phyloP scores from a whole-genome alignment of 1,284 basidiomycete genomes.

The Singerocomus rubriflavus region DNA sequence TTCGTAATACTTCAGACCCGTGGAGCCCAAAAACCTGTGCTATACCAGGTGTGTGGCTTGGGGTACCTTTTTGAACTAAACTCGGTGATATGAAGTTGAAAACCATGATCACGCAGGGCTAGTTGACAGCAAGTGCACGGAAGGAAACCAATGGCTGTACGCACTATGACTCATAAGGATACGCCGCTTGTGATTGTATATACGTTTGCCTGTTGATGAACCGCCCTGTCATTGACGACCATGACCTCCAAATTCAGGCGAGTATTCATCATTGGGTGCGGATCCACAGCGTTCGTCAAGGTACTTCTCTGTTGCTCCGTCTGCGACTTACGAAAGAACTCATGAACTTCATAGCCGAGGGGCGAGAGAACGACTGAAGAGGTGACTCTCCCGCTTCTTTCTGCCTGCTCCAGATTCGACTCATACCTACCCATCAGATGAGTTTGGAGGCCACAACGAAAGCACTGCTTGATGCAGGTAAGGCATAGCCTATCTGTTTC shows the following conservation, averaged over 20 bases:
- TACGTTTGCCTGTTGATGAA: no score
- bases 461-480: slow-evolving; percentile 80
- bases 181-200: neutral
- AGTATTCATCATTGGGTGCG: slow-evolving; percentile 72
- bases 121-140: no score
- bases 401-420: neutral
- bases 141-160: no score
- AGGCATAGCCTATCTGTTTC: slow-evolving; percentile 4
- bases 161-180: neutral
- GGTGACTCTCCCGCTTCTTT: slow-evolving; percentile 37
- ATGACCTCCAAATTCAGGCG: slow-evolving; percentile 30
- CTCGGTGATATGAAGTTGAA: no score
- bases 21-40: no score
- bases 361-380: slow-evolving; percentile 64
- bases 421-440: slow-evolving; percentile 46
- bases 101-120: no score
- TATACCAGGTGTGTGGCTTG: no score
- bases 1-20: no score
- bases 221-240: neutral
- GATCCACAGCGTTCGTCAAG: slow-evolving; percentile 82
- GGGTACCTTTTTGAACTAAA: no score
- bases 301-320: slow-evolving; percentile 31
- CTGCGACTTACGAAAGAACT: neutral
- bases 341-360: slow-evolving; percentile 46
- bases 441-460: slow-evolving; percentile 82